A percentile compares a stretch with the other conserved stretches of the same genome.
These are phyloP conservation scores for Lodderomyces orthopsilosis DNA, from an alignment of 1,139 yeast genomes.

Conservation along the genomic window DNA sequence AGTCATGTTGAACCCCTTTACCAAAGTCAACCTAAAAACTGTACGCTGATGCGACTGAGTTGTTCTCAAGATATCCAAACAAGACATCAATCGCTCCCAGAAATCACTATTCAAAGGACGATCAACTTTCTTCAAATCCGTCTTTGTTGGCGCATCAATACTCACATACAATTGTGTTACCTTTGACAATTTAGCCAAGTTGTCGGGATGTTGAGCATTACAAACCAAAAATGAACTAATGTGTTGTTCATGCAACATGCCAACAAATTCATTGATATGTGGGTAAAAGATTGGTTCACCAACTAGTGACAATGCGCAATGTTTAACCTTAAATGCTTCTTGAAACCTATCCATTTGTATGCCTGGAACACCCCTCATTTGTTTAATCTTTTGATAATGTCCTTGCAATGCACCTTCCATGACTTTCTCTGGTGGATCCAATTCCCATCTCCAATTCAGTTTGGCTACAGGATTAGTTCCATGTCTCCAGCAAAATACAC, in stretches of 20 bases:
- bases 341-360: conserved; percentile 85
- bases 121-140: conserved; percentile 77
- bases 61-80: conserved; percentile 76
- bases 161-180: conserved; percentile 92
- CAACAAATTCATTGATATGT: conserved; percentile 79
- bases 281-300: conserved; percentile 96
- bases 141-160: conserved; percentile 86
- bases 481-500: conserved; percentile 97
- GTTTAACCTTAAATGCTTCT: conserved; percentile 85
- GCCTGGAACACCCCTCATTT: conserved; percentile 95
- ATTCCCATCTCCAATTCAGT: conserved; percentile 90
- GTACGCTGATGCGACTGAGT: conserved; percentile 80
- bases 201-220: conserved; percentile 94
- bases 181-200: conserved; percentile 61
- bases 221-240: conserved; percentile 89
- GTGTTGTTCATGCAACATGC: conserved; percentile 70
- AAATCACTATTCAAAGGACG: conserved; percentile 87
- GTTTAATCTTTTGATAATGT: conserved; percentile 87
- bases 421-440: conserved; percentile 83
- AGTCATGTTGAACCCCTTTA: conserved; percentile 86
- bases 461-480: conserved; percentile 97
- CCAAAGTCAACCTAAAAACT: conserved; percentile 85
- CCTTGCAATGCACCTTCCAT: conserved; percentile 84
- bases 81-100: conserved; percentile 83
- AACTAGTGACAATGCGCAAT: conserved; percentile 87